Base-by-base conservation (phyloP, 1,139 yeast species). In the Sugiyamaella japonica region DNA sequence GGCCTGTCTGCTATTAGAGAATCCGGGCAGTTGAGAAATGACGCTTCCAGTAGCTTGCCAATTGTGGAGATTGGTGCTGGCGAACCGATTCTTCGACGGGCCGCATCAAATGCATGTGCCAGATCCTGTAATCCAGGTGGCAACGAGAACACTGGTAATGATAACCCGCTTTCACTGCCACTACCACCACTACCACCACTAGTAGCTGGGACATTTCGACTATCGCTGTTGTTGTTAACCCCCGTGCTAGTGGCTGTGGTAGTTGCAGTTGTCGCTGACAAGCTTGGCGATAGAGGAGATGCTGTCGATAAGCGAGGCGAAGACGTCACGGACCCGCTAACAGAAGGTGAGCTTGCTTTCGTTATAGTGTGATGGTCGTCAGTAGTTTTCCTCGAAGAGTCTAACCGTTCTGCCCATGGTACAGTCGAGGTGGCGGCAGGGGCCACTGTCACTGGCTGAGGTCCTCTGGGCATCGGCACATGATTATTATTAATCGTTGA, bases 1-100 rank as follows among this genome's bases (percentile, higher is more conserved):
- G 98, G 97, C 61, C 82, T 83, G 65, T 93, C 97, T 1, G 96
- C 86, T 68, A 91, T 95, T 59, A 84, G 80, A 1, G 97, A 89
- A 70, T 93, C 98, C 0, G 99, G 99, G 69, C 97, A 89, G 66
- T 88, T 86, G 63, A 89, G 76, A 59, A 89, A 77, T 13, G 59
- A 52, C 2, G 80, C 79, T 68, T 90, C 96, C 61, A 91, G 75
- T 62, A 82, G 71, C 53, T 75, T 76, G 56, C 82, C 75, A 43
- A 87, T 84, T 7, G 80, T 73, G 16, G 78, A 77, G 55, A 83
- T 77, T 7, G 86, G 79, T 34, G 83, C 76, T 39, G 90, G 89
- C 23, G 73, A 69, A 10, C 69, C 68, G 8, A 79, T 66, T 29
- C 82, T 70, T 36, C 71, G 68, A 59, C 74, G 73, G 2, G 81